Evolutionary conservation across 148 eudicot species (phyloP).

Genomic region (Rhododendron henanense): DNA sequence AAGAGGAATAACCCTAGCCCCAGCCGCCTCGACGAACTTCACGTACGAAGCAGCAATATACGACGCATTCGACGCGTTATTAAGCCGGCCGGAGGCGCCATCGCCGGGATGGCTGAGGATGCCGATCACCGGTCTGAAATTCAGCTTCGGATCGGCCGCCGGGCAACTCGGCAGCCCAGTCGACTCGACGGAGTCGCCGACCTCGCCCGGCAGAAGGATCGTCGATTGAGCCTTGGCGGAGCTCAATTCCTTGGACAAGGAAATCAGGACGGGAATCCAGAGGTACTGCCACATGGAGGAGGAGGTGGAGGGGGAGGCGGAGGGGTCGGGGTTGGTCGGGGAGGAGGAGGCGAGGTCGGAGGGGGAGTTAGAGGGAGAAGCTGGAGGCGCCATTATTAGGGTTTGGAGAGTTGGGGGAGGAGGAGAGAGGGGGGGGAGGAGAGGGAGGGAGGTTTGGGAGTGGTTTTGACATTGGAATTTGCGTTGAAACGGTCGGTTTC

Average conservation of each 20-base stretch:
- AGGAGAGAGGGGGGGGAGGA: background rate
- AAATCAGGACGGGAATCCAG: slow-evolving; percentile 46
- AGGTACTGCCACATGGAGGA: slow-evolving; percentile 24
- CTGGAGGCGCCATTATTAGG: slow-evolving; percentile 21
- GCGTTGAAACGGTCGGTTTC: background rate
- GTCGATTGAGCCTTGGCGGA: slow-evolving; percentile 26
- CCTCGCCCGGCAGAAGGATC: slow-evolving; percentile 37
- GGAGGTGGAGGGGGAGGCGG: slow-evolving; percentile 10
- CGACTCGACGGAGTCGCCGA: background rate
- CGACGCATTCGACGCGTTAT: slow-evolving; percentile 53
- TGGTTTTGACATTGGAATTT: slow-evolving; percentile 4
- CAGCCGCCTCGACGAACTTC: slow-evolving; percentile 89
- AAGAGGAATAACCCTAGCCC: slow-evolving; percentile 90
- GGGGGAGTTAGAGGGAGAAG: slow-evolving; percentile 15
- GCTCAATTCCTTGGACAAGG: slow-evolving; percentile 26
- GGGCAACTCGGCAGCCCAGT: slow-evolving; percentile 36
- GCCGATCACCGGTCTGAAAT: slow-evolving; percentile 82
- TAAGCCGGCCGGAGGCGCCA: slow-evolving; percentile 86
- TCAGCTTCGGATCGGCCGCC: slow-evolving; percentile 49
- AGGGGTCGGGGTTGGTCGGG: background rate
- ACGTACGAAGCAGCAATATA: slow-evolving; percentile 89
- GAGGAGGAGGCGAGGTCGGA: slow-evolving; percentile 10
- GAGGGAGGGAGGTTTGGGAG: background rate
- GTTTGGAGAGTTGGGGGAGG: background rate
- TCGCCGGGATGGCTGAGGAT: slow-evolving; percentile 89